Evolutionary conservation across 495 filamentous ascomycete genomes (phyloP).

Genomic region (Xylaria telfairii): DNA sequence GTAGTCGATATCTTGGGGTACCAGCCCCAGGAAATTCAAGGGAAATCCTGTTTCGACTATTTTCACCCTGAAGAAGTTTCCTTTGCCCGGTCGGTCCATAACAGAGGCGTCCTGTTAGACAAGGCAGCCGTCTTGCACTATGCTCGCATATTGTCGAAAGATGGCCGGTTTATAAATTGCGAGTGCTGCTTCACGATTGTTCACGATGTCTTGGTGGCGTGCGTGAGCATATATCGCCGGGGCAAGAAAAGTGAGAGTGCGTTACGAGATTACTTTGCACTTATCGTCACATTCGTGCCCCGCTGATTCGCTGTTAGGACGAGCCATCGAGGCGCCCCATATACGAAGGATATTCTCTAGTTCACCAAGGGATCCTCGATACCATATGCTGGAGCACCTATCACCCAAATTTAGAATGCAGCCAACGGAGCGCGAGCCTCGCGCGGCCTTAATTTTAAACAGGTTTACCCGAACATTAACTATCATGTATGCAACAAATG

Average conservation of each 20-base stretch:
- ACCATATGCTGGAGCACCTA: constrained; percentile 87
- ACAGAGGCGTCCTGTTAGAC: constrained; percentile 75
- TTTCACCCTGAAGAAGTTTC: constrained; percentile 85
- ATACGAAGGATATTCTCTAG: constrained; percentile 81
- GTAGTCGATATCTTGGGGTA: constrained; percentile 84
- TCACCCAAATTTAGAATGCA: constrained; percentile 80
- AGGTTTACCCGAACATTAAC: constrained; percentile 82
- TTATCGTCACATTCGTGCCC: constrained; percentile 18
- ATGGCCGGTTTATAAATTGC: constrained; percentile 79
- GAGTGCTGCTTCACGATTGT: constrained; percentile 92
- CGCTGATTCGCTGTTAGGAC: constrained; percentile 57
- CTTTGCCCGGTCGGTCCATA: constrained; percentile 74
- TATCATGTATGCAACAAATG: constrained; percentile 86
- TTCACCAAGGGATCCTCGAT: constrained; percentile 82
- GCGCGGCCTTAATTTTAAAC: constrained; percentile 86
- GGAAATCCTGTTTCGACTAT: constrained; percentile 83
- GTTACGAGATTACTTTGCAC: constrained; percentile 36
- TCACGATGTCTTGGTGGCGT: constrained; percentile 84
- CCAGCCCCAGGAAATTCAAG: constrained; percentile 73
- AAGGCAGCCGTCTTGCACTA: constrained; percentile 87
- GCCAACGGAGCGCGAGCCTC: constrained; percentile 73
- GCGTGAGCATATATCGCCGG: constrained; percentile 77
- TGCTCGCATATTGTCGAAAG: constrained; percentile 69
- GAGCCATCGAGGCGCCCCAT: constrained; percentile 78
- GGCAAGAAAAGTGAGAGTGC: constrained; percentile 77